Base-by-base conservation (phyloP, 2,329 filamentous ascomycete genomes). In the Aspergillus puulaauensis region DNA sequence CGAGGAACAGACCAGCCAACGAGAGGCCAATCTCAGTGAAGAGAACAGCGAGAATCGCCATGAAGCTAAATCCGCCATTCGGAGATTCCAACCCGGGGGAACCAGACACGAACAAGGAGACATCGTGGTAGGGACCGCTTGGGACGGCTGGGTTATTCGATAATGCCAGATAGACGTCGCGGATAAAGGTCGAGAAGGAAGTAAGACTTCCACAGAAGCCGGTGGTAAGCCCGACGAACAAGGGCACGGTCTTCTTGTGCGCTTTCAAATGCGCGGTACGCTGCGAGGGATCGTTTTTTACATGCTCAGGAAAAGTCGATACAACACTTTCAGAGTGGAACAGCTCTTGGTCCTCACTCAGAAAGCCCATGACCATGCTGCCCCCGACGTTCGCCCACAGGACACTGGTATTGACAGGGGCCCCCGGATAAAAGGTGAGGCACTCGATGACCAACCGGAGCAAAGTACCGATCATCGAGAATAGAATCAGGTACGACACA, bases 201-300 rank as follows among this genome's bases (percentile, higher is more conserved):
- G 91, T 96, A 68, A 95, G 90, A 60, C 88, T 91, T 56, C 92
- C 90, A 68, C 90, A 95, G 73, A 93, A 92, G n/a, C 89, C 93
- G 0, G 89, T 95, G 0, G 90, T 83, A 12, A 96, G 83, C 50
- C 89, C 91, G 58, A 95, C 87, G 19, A 41, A 51, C 24, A 45
- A 45, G 9, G 43, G 43, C 17, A 45, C 43, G 11, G 43, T 45
- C 43, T 45, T 45, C 19, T 45, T 45, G 21, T 45, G 43, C 6
- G 43, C 43, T 45, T 45, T 45, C 4, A 45, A 11, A 45, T 45
- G 43, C 12, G 43, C 43, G 23, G 43, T 21, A 45, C 17, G 43
- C 9, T 45, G 19, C 12, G 43, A 45, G 11, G 43, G 23, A 23
- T 45, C 17, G 3, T 45, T 15, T 15, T 21, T 45, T 21, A 15